Base-by-base conservation (phyloP, 352 stramenopile genomes). In the Phytophthora rubi region DNA sequence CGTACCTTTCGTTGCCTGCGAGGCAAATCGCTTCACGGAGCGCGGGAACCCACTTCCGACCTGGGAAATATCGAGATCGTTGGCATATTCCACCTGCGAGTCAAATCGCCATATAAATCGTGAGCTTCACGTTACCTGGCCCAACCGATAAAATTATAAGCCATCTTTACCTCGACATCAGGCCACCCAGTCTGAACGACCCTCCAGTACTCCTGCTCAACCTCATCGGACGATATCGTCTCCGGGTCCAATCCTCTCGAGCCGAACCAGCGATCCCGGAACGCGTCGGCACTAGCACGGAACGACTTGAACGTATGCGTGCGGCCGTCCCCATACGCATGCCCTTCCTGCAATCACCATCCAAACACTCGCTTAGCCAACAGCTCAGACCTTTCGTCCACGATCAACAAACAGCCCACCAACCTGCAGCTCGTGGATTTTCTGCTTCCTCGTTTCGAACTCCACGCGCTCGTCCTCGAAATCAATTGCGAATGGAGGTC, bases 401-500 rank as follows among this genome's bases (percentile, higher is more conserved):
- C 3, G 4, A 13, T 15, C 33, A 13, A 39, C 23, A 26, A 3
- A 39, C 6, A 15, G 9, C 9, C 6, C 1, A 53, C 49, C 26
- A 32, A 83, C 78, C 73, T 86, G 75, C 10, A 94, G 70, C 55
- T 87, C 73, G 79, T 99, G 91, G 54, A 99, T 89, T 28, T 89
- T 90, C 82, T 99, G 98, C 54, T 94, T 77, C 42, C 98, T 97
- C 35, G 98, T 99, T 58, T 91, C 82, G 70, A 99, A 98, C 3
- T 67, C 54, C 54, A 84, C 63, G 51, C 63, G 58, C 6, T 82
- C 65, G 53, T 88, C 39, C 55, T 95, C 73, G 18, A 94, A 55
- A 52, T 95, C 68, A 32, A 94, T 83, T n/a, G 80, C 77, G 65
- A 89, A 93, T 15, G 77, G 64, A 8, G 93, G 94, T 18, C 91